Base-by-base conservation (phyloP, 2,329 filamentous ascomycete genomes). In the Colletotrichum trifolii region DNA sequence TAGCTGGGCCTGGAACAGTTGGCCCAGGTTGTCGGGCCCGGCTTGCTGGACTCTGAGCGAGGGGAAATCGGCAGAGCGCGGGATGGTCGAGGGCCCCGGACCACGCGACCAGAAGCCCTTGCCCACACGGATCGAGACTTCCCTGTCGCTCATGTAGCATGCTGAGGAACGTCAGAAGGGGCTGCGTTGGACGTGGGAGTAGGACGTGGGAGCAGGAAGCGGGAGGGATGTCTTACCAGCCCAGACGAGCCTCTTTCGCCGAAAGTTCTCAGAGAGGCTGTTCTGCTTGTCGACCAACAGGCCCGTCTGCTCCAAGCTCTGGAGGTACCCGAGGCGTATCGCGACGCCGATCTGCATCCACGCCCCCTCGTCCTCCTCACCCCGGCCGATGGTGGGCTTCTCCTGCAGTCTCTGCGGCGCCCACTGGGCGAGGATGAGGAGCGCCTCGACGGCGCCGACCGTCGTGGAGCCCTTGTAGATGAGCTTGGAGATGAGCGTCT, bases 311-410 rank as follows among this genome's bases (percentile, higher is more conserved):
- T 93, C 90, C 15, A 93, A 80, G 1, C 87, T 87, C 13, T 92
- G 85, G 54, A 90, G 90, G 72, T 92, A 92, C 0, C 87, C 90
- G 3, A 91, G 85, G 7, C 90, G 84, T 7, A 93, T 77, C 3
- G 90, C 90, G 17, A 90, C 83, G 2, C 90, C 90, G 6, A 92
- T 89, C 70, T 92, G 88, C 89, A 92, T 92, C 90, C 90, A 93
- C 0, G 89, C 89, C 36, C 90, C 89, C 48, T 90, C 85, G 70
- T 93, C 90, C 72, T 92, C 90, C 73, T 92, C 90, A 8, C 90
- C 90, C 60, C 89, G 84, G 0, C 90, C 90, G 17, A 92, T 87
- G 34, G 85, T 82, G 38, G 87, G 87, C 36, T 87, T 85, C 39
- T 84, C 83, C 6, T 88, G 80, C 2, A 88, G 83, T 0, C 87